A percentile compares a stretch with the other conserved stretches of the same genome.
Conservation (phyloP, 345 rosid genomes). For the Sisymbrium irio region DNA sequence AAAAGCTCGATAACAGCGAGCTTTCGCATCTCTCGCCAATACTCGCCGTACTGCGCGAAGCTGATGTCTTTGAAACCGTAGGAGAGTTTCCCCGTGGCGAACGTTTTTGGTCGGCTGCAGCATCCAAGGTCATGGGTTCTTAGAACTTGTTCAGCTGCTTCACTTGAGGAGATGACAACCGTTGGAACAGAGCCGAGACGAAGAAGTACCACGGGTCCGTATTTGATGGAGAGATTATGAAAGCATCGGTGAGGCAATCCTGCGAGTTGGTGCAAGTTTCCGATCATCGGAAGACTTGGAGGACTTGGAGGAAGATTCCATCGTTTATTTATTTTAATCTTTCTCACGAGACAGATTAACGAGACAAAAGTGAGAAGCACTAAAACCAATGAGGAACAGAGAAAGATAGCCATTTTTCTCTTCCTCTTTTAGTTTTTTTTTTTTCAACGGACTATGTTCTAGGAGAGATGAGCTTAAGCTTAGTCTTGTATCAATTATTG, state of each 20-base stretch:
- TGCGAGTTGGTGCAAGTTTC: slow-evolving; percentile 9
- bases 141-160: slow-evolving; percentile 11
- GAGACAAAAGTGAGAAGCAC: not conserved
- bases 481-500: not conserved
- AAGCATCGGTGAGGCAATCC: slow-evolving; percentile 11
- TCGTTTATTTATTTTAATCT: not conserved
- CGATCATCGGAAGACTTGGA: slow-evolving; percentile 7
- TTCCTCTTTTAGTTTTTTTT: too few relatives aligned
- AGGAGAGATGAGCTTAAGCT: not conserved
- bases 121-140: not conserved
- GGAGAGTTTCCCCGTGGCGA: slow-evolving; percentile 33
- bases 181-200: slow-evolving; percentile 5
- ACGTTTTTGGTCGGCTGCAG: slow-evolving; percentile 7
- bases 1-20: slow-evolving; percentile 39
- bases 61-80: slow-evolving; percentile 40
- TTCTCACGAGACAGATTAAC: not conserved
- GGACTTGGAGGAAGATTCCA: slow-evolving; percentile 12
- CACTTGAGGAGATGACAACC: slow-evolving; percentile 11
- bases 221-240: slow-evolving; percentile 4
- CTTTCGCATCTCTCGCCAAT: slow-evolving; percentile 46
- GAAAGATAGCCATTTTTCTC: not conserved
- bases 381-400: not conserved
- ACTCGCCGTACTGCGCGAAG: slow-evolving; percentile 35
- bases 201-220: slow-evolving; percentile 7
- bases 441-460: not conserved